A percentile compares a stretch with the other conserved stretches of the same genome.
Evolutionary conservation across 2,329 filamentous ascomycete genomes (phyloP).

Genomic region (Microdochium paspali): DNA sequence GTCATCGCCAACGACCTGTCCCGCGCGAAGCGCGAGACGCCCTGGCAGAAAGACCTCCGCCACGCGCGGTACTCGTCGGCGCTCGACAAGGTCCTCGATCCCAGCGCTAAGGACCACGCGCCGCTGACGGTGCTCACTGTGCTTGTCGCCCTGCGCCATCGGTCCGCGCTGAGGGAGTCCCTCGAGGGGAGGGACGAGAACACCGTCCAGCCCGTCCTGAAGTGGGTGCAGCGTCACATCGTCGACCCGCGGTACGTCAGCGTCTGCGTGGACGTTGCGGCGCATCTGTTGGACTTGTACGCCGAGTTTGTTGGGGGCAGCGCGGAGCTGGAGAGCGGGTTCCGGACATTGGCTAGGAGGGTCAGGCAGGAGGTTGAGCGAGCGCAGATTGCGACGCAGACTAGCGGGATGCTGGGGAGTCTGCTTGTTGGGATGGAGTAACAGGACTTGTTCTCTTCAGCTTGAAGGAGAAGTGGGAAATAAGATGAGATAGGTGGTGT

Average conservation of each 20-base stretch:
- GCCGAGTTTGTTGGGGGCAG: slow-evolving; percentile 68
- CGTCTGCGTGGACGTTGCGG: slow-evolving; percentile 73
- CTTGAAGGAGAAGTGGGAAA: not conserved
- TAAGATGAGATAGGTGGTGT: not conserved
- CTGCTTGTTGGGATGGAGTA: slow-evolving; percentile 39
- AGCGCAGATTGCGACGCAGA: slow-evolving; percentile 73
- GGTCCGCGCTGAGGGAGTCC: slow-evolving; percentile 73
- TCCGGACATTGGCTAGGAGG: slow-evolving; percentile 58
- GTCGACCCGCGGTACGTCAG: slow-evolving; percentile 72
- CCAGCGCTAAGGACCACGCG: slow-evolving; percentile 39
- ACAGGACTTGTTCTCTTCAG: not conserved
- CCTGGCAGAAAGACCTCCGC: slow-evolving; percentile 76
- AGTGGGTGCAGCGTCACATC: slow-evolving; percentile 75
- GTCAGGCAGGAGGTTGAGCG: slow-evolving; percentile 74
- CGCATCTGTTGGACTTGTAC: slow-evolving; percentile 81
- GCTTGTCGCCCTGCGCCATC: slow-evolving; percentile 76
- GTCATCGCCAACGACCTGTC: slow-evolving; percentile 66
- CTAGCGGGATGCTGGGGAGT: slow-evolving; percentile 78
- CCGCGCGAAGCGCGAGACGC: slow-evolving; percentile 38
- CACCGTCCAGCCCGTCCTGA: slow-evolving; percentile 70
- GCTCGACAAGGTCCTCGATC: slow-evolving; percentile 67
- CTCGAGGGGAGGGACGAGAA: slow-evolving; percentile 74
- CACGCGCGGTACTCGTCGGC: slow-evolving; percentile 69
- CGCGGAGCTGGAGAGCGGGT: slow-evolving; percentile 59
- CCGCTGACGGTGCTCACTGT: slow-evolving; percentile 63